phyloP scores from a whole-genome alignment of 176 grass and related monocot species.

The Guadua angustifolia region DNA sequence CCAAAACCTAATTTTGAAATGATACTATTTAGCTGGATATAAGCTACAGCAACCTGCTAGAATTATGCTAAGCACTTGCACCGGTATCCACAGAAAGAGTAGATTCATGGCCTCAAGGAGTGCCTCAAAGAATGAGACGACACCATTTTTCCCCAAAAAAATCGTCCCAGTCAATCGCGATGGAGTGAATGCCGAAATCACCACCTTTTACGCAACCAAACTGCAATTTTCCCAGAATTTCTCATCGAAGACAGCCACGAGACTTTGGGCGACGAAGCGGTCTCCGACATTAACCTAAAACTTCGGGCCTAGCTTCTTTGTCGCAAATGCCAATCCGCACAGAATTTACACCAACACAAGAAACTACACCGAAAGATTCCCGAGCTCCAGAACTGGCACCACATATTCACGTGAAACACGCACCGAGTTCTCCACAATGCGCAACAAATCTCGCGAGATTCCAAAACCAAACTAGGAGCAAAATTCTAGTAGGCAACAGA shows the following conservation, averaged over 20 bases:
- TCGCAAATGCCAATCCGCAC: neutral
- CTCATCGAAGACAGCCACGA: neutral
- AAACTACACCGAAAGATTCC: neutral
- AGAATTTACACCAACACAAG: conserved; percentile 24
- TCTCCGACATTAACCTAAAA: neutral
- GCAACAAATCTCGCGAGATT: neutral
- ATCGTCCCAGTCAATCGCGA: neutral
- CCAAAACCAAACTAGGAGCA: neutral
- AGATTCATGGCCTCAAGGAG: neutral
- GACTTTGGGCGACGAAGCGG: neutral
- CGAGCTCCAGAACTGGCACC: neutral
- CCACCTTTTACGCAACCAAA: neutral
- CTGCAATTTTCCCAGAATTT: neutral
- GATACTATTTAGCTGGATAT: neutral
- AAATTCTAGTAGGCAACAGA: conserved; percentile 21
- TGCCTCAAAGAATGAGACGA: neutral
- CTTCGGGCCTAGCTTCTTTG: neutral
- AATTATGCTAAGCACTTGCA: neutral
- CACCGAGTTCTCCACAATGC: conserved; percentile 22
- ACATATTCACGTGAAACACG: neutral
- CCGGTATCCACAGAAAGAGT: neutral
- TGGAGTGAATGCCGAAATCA: neutral
- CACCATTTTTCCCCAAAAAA: neutral
- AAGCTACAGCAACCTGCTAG: conserved; percentile 7
- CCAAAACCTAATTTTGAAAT: neutral